Conservation (phyloP, 495 filamentous ascomycete genomes). For the Tuber calosporum region DNA sequence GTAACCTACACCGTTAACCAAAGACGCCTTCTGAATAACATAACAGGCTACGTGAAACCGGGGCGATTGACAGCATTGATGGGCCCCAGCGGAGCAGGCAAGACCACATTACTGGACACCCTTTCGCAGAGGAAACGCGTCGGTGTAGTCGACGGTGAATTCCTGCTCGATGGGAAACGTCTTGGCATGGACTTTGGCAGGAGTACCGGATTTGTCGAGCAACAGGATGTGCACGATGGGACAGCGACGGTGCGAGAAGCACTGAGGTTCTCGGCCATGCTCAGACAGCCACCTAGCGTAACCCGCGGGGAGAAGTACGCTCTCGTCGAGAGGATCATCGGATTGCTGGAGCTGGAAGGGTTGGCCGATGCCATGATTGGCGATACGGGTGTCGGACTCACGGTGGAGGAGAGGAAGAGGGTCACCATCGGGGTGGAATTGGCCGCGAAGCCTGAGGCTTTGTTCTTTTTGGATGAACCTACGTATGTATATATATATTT, state of each 20-base stretch:
- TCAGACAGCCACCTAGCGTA: conserved; percentile 50
- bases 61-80: conserved; percentile 74
- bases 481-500: no score
- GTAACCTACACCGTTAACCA: conserved; percentile 54
- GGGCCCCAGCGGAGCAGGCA: conserved; percentile 57
- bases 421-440: conserved; percentile 91
- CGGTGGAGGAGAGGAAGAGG: conserved; percentile 58
- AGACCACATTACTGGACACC: conserved; percentile 54
- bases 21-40: conserved; percentile 59
- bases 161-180: conserved; percentile 58
- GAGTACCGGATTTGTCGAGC: conserved; percentile 46
- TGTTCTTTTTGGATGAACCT: conserved; percentile 78
- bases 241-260: conserved; percentile 58
- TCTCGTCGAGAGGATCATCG: conserved; percentile 46
- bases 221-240: conserved; percentile 46
- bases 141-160: conserved; percentile 54
- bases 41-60: conserved; percentile 72
- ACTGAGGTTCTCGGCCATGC: conserved; percentile 53
- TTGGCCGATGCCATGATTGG: conserved; percentile 54
- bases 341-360: conserved; percentile 53
- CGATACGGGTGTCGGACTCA: conserved; percentile 50
- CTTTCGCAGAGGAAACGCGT: conserved; percentile 58
- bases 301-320: conserved; percentile 53
- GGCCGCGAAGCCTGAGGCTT: conserved; percentile 71
- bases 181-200: conserved; percentile 56